Evolutionary conservation across 140 eudicot species (phyloP), one percentile per base, ranked within the genome.

Genomic region (Oenanthe javanica): DNA sequence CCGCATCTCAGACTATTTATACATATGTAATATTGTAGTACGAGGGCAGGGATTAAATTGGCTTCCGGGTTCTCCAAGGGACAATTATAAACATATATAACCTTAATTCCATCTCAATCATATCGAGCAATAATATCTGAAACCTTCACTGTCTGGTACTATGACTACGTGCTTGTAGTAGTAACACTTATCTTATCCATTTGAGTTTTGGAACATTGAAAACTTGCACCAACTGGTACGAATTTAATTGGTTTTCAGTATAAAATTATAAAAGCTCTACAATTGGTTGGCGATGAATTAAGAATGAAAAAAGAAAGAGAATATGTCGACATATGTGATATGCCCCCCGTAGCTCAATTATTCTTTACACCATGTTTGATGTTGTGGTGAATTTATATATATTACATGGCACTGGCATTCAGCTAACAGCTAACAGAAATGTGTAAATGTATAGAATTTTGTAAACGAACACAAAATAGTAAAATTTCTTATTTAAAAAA

Each of bases 141-240:
- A 72, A 42, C 2, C n/a, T 59, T 57, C 67, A 9, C 16, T n/a
- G n/a, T 42, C 11, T 19, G 25, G 19, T 72, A 43, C 52, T 43
- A 36, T 40, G 47, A 36, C 47, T 38, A 54, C 9, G 9, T 15
- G 21, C 59, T 52, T 52, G 46, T 43, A 54, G 23, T 2, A 59
- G 31, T 9, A 61, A 61, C 38, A 23, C 71, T 63, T 25, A 70
- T 40, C 75, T 70, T 70, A 70, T 70, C 75, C 75, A 70, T 36
- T 69, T 27, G 45, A 27, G 21, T 2, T 36, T 6, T 3, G 4
- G 75, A n/a, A 70, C 12, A 16, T 16, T 63, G 71, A 9, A 23
- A 63, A 38, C 75, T 14, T 47, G 23, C 9, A 70, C 75, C 75
- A 31, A 40, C 48, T 70, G 75, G 45, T 70, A 14, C n/a, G 25